Evolutionary conservation across 2,329 filamentous ascomycete genomes (phyloP).

Genomic region (Trichoderma sp.): DNA sequence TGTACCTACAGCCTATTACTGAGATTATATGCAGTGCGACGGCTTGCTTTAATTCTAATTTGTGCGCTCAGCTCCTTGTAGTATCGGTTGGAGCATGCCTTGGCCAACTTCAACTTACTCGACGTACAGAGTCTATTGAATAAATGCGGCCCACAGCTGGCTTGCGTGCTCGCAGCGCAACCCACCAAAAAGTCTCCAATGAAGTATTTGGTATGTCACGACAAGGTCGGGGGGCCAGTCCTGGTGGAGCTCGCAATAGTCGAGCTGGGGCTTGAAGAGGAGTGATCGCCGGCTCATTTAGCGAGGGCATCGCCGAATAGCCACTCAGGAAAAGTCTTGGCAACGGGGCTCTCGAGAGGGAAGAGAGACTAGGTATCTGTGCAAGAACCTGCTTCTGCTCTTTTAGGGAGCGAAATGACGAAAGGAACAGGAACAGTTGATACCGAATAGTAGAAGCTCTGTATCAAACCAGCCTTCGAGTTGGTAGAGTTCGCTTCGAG

Average conservation of each 20-base stretch:
- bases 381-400: not conserved
- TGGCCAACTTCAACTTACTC: not conserved
- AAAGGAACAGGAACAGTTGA: not conserved
- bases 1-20: not conserved
- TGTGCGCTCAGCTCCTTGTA: constrained; percentile 1
- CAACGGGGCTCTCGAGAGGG: not conserved
- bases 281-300: constrained; percentile 24
- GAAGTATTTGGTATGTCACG: constrained; percentile 7
- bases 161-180: constrained; percentile 19
- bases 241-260: constrained; percentile 16
- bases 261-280: constrained; percentile 21
- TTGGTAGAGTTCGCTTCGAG: not conserved
- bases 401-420: not conserved
- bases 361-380: not conserved
- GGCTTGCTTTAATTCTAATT: too few relatives aligned
- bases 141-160: not conserved
- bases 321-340: not conserved
- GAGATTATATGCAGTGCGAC: not conserved
- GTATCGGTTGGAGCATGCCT: constrained; percentile 2
- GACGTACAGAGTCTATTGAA: not conserved
- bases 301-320: constrained; percentile 1
- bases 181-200: constrained; percentile 5
- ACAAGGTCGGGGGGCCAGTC: not conserved
- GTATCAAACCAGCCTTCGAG: not conserved
- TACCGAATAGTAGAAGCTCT: too few relatives aligned